Conservation (phyloP, 2,329 filamentous ascomycete species). For the Stylonectria norvegica region DNA sequence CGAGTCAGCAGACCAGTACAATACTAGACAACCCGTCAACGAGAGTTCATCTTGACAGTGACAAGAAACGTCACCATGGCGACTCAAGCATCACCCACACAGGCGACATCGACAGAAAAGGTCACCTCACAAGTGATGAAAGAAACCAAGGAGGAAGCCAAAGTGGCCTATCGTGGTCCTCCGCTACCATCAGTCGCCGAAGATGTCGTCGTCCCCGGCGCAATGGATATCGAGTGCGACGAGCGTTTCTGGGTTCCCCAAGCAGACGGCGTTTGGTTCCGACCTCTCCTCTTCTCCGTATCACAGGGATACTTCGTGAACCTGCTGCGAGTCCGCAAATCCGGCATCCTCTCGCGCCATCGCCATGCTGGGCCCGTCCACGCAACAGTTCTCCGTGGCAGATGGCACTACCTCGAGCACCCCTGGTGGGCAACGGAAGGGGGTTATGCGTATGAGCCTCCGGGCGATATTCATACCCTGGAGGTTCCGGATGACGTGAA, state of each 20-base stretch:
- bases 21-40: no score
- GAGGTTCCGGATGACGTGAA: slow-evolving; percentile 32
- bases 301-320: slow-evolving; percentile 34
- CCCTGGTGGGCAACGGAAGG: slow-evolving; percentile 35
- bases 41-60: no score
- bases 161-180: slow-evolving; percentile 23
- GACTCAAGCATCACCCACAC: no score
- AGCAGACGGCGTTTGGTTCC: slow-evolving; percentile 29
- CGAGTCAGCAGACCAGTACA: no score
- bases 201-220: slow-evolving; percentile 23
- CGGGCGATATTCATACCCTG: slow-evolving; percentile 34
- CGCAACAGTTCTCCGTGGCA: slow-evolving; percentile 29
- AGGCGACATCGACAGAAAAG: no score
- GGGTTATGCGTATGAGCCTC: slow-evolving; percentile 33
- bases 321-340: slow-evolving; percentile 29
- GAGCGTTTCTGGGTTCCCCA: slow-evolving; percentile 33
- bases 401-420: slow-evolving; percentile 37
- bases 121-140: no score
- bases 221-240: slow-evolving; percentile 27
- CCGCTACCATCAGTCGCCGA: slow-evolving; percentile 19
- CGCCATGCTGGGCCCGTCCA: slow-evolving; percentile 33
- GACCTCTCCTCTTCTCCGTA: slow-evolving; percentile 29
- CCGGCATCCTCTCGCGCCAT: slow-evolving; percentile 33
- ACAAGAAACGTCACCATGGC: no score
- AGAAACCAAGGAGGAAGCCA: slow-evolving; percentile 2